Conservation (phyloP, 768 basidiomycete genomes). For the Hygrophoropsis aurantiaca region DNA sequence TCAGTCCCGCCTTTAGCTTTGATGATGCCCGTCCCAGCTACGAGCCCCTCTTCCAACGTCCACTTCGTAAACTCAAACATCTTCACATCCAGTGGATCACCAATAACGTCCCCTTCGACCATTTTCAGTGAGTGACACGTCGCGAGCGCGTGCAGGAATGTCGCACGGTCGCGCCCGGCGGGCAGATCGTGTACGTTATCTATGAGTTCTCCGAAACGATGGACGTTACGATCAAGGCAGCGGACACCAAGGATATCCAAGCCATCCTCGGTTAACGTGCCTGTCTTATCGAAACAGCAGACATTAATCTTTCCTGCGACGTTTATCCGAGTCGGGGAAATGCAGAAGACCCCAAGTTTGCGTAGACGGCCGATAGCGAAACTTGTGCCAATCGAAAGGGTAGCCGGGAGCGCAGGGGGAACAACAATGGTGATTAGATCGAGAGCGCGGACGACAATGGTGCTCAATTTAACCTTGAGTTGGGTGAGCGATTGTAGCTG, state of each 20-base stretch:
- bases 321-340: constrained; percentile 94
- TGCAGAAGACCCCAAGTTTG: constrained; percentile 89
- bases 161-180: constrained; percentile 66
- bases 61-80: constrained; percentile 98
- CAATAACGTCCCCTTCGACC: constrained; percentile 84
- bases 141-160: constrained; percentile 87
- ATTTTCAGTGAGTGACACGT: constrained; percentile 96
- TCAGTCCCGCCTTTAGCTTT: constrained; percentile 62
- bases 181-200: constrained; percentile 87
- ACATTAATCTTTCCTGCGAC: constrained; percentile 95
- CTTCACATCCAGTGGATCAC: constrained; percentile 94
- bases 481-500: not conserved
- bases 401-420: constrained; percentile 95
- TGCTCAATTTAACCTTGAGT: constrained; percentile 78
- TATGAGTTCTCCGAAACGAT: constrained; percentile 87
- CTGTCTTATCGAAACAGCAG: constrained; percentile 99
- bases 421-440: constrained; percentile 97
- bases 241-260: constrained; percentile 95
- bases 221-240: constrained; percentile 70
- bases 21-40: constrained; percentile 69
- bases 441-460: constrained; percentile 87
- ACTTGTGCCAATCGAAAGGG: constrained; percentile 94
- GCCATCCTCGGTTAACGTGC: constrained; percentile 97
- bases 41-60: constrained; percentile 89
- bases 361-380: constrained; percentile 90